Conservation (phyloP, 164 flowering plant species). For the Vitis vinifera region DNA sequence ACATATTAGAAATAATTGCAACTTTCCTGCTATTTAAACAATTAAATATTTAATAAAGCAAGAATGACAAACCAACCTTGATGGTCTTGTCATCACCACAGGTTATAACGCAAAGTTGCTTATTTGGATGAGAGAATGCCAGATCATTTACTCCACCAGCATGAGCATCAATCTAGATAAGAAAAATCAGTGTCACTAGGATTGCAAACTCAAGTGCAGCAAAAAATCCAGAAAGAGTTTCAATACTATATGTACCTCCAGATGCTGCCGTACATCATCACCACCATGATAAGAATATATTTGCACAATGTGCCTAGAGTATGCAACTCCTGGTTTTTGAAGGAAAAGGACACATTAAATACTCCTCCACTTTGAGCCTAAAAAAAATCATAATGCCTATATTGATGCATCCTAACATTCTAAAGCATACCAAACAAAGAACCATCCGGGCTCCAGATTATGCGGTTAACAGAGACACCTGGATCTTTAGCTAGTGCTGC, state of each 20-base stretch:
- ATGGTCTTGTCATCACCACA: constrained; percentile 95
- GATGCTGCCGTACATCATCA: constrained; percentile 64
- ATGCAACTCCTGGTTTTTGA: constrained; percentile 74
- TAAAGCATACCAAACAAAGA: constrained; percentile 66
- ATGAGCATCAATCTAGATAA: constrained; percentile 75
- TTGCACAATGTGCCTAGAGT: constrained; percentile 79
- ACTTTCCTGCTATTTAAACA: neutral
- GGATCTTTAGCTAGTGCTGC: constrained; percentile 61
- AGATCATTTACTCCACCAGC: constrained; percentile 90
- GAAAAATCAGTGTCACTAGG: constrained; percentile 2
- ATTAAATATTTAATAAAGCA: neutral
- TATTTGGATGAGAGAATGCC: constrained; percentile 81
- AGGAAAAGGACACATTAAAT: neutral
- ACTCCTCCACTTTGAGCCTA: neutral
- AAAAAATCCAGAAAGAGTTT: neutral
- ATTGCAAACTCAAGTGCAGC: neutral
- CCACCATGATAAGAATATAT: constrained; percentile 70
- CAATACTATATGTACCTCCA: constrained; percentile 49
- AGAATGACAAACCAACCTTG: constrained; percentile 44
- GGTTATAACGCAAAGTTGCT: constrained; percentile 79
- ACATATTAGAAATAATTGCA: constrained; percentile 2
- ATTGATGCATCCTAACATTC: neutral
- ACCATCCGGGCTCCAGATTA: constrained; percentile 92
- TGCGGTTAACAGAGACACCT: constrained; percentile 70
- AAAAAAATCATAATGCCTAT: neutral